phyloP scores from a whole-genome alignment of 192 early-diverging fungal genomes.

The Linnemannia zychae region DNA sequence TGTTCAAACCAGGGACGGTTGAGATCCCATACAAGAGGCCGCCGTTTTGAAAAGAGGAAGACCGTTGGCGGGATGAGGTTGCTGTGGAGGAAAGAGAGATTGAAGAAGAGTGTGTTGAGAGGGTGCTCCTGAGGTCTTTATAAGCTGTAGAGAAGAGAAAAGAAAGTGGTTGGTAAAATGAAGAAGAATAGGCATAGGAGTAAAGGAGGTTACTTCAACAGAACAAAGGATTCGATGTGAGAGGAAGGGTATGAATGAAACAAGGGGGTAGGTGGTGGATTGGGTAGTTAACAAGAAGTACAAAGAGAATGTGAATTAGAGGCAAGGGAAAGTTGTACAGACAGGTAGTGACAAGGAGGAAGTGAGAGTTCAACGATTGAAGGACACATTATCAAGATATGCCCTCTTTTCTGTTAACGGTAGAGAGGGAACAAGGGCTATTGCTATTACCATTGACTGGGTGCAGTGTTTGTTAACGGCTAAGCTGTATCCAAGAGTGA shows the following conservation, averaged over 20 bases:
- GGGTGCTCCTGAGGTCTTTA: neutral
- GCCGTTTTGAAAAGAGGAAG: neutral
- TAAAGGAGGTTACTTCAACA: neutral
- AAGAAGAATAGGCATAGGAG: neutral
- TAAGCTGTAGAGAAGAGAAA: neutral
- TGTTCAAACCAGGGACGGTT: conserved; percentile 11
- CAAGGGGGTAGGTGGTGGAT: neutral
- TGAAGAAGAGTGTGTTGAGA: neutral
- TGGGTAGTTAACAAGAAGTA: neutral
- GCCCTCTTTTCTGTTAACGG: neutral
- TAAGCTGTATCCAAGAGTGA: neutral
- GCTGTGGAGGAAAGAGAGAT: neutral
- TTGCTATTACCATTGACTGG: conserved; percentile 3
- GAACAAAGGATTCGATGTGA: neutral
- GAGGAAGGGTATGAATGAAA: neutral
- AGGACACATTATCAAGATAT: neutral
- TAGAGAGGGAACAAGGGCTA: neutral
- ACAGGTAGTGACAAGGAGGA: neutral
- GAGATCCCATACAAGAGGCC: conserved; percentile 15
- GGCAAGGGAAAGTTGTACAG: neutral
- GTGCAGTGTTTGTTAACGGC: neutral
- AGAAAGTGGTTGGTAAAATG: neutral
- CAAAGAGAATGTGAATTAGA: neutral
- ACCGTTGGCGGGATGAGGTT: neutral
- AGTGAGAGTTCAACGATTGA: too few relatives aligned